Conservation (phyloP, 2,329 filamentous ascomycete species). For the Didymosphaeria variabile region DNA sequence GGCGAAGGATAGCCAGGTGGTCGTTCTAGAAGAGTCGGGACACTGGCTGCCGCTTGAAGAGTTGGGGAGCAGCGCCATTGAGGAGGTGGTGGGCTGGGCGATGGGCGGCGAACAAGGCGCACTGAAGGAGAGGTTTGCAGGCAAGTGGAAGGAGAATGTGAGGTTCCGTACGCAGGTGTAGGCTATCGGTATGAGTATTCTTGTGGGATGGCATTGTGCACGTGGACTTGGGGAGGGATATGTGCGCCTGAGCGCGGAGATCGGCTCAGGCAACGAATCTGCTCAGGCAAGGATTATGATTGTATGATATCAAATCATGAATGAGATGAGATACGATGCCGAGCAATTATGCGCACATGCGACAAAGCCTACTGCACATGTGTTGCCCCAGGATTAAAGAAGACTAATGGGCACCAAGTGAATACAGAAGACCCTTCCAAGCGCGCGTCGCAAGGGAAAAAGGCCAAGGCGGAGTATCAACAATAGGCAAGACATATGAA, state of each 20-base stretch:
- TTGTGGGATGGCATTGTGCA: neutral
- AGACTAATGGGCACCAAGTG: too few species aligned
- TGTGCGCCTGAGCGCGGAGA: neutral
- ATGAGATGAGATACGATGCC: neutral
- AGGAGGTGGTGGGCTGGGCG: constrained; percentile 48
- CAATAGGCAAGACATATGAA: too few species aligned
- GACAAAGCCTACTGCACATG: too few species aligned
- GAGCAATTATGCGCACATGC: neutral
- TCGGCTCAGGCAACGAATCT: neutral
- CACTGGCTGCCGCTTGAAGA: constrained; percentile 63
- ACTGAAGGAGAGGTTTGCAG: constrained; percentile 27
- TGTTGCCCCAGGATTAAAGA: too few species aligned
- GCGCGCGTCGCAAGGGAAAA: too few species aligned
- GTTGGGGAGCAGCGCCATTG: constrained; percentile 54
- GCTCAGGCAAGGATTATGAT: neutral
- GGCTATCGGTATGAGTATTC: neutral
- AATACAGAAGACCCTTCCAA: too few species aligned
- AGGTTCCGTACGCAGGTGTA: neutral
- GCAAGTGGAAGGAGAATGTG: neutral
- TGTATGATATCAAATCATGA: neutral
- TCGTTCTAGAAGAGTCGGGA: constrained; percentile 59
- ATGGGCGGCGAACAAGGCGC: constrained; percentile 30
- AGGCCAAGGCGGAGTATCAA: too few species aligned
- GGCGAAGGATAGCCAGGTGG: constrained; percentile 58
- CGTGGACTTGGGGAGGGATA: neutral